Base-by-base conservation (phyloP, 2,329 filamentous ascomycete species). In the Truncatella angustata region DNA sequence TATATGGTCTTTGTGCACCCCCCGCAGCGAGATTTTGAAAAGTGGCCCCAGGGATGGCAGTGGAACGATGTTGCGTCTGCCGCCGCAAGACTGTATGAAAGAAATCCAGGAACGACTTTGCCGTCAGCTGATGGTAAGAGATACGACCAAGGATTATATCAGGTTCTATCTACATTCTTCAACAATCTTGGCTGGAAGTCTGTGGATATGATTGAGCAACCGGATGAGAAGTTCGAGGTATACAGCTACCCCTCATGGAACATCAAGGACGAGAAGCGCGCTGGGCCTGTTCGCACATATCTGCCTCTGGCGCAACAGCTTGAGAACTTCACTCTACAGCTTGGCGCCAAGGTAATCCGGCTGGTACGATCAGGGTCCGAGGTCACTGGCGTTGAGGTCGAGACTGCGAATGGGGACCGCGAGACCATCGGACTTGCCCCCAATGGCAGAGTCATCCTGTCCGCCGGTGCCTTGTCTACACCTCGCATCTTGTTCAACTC, bases 191-290 rank as follows among this genome's bases (percentile, higher is more conserved):
- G 57, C 35, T 60, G 56, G 53, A 52, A 32, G 24, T 52, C 56
- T 12, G 32, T 45, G 24, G 51, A 60, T 28, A 51, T 51, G n/a
- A 12, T 58, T 23, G 51, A 56, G 14, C 28, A 58, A 16, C 48
- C 50, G 7, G 54, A 60, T 26, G 52, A 52, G 10, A 60, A 60
- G 50, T 48, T 55, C 26, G 28, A 53, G 21, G 43, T 55, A 21
- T 60, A 58, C 51, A 53, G 53, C 1, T 53, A 60, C 45, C 58
- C 58, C 20, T 24, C 50, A 5, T 59, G 57, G 58, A 28, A 58
- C 59, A 73, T 76, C 40, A 57, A 63, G 28, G 76, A 73, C 1
- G 73, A 73, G 9, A 76, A 54, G 12, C 58, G 57, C 20, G 58
- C 55, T 28, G 57, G 57, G 30, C 57, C 58, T 11, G 52, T 53